phyloP scores from a whole-genome alignment of 2,329 filamentous ascomycete genomes.

The Fusarium anthophilum region DNA sequence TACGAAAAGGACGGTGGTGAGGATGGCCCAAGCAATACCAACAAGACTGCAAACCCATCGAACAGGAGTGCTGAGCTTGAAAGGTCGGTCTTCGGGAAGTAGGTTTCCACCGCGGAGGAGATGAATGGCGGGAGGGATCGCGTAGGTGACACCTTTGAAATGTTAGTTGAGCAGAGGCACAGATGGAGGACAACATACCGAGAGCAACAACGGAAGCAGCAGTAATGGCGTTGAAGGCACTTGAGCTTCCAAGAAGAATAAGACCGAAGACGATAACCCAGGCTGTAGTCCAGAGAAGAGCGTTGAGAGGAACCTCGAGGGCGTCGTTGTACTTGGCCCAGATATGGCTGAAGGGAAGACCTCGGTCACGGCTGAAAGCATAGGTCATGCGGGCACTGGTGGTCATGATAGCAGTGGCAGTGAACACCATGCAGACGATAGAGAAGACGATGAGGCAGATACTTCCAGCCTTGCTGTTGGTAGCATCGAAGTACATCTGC shows the following conservation, averaged over 20 bases:
- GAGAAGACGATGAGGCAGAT: constrained; percentile 74
- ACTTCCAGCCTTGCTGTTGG: constrained; percentile 68
- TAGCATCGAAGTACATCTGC: constrained; percentile 72
- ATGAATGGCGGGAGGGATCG: constrained; percentile 77
- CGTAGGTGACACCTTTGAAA: constrained; percentile 67
- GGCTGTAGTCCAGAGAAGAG: constrained; percentile 67
- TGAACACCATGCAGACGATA: constrained; percentile 71
- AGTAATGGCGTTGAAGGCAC: constrained; percentile 78
- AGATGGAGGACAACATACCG: constrained; percentile 37
- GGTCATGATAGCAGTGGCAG: constrained; percentile 71
- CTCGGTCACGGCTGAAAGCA: constrained; percentile 72
- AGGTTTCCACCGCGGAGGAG: constrained; percentile 71
- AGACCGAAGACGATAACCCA: constrained; percentile 75
- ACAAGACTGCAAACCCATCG: constrained; percentile 51
- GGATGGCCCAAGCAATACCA: constrained; percentile 71
- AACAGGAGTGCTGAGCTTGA: constrained; percentile 49
- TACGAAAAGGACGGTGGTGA: constrained; percentile 80
- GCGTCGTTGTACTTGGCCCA: constrained; percentile 70
- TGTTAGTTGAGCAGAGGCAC: constrained; percentile 39
- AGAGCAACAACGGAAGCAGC: constrained; percentile 78
- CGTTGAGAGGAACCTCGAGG: constrained; percentile 73
- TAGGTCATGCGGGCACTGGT: constrained; percentile 74
- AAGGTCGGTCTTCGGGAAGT: constrained; percentile 62
- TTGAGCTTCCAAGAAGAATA: constrained; percentile 73
- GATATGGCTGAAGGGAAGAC: constrained; percentile 69